Conservation (phyloP, 2,329 filamentous ascomycete genomes). For the Dendryphion nanum region DNA sequence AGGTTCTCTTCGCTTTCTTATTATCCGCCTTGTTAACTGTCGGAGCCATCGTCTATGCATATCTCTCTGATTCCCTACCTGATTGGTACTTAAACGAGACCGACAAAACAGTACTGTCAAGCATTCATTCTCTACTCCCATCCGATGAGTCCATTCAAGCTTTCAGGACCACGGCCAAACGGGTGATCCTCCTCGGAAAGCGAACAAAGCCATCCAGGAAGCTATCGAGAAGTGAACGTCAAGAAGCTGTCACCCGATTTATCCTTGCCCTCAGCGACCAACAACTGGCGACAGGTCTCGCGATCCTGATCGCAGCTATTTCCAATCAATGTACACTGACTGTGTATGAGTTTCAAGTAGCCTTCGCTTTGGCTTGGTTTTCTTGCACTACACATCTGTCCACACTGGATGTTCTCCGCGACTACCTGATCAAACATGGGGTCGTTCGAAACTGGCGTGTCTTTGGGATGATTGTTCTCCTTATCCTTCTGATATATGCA, state of each 20-base stretch:
- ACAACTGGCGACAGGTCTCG: conserved; percentile 19
- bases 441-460: conserved; percentile 11
- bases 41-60: conserved; percentile 11
- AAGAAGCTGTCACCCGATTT: conserved; percentile 18
- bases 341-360: conserved; percentile 13
- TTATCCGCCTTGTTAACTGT: conserved; percentile 13
- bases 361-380: conserved; percentile 20
- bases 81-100: conserved; percentile 10
- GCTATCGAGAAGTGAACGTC: conserved; percentile 9
- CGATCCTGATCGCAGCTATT: conserved; percentile 15
- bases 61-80: conserved; percentile 16
- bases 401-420: conserved; percentile 13
- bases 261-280: conserved; percentile 25
- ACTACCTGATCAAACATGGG: conserved; percentile 12
- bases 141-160: neutral
- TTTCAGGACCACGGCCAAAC: neutral
- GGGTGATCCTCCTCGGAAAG: neutral
- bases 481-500: conserved; percentile 4
- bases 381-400: conserved; percentile 22
- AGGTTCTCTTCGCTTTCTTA: conserved; percentile 14
- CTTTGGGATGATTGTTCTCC: conserved; percentile 5
- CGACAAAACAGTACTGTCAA: conserved; percentile 10
- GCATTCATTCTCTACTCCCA: conserved; percentile 1
- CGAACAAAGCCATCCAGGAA: neutral
- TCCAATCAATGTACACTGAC: conserved; percentile 17